These are phyloP conservation scores for Nemania abortiva DNA, from an alignment of 2,329 filamentous ascomycete genomes.

Conservation along the genomic window DNA sequence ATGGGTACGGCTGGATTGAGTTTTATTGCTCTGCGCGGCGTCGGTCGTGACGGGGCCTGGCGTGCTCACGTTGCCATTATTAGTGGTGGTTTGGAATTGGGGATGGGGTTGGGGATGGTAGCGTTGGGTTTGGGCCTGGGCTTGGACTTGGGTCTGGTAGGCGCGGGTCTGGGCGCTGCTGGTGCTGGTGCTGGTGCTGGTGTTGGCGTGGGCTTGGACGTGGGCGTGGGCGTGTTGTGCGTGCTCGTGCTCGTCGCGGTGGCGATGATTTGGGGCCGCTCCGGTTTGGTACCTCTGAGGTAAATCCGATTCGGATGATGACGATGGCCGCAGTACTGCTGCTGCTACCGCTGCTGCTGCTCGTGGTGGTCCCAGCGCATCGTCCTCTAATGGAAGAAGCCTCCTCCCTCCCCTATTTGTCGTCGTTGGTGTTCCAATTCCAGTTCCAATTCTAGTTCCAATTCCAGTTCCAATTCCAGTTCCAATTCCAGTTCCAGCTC, in stretches of 20 bases:
- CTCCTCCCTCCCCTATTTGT: slow-evolving; percentile 31
- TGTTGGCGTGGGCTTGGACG: neutral
- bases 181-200: neutral
- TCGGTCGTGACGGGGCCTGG: slow-evolving; percentile 24
- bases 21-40: slow-evolving; percentile 13
- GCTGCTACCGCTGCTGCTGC: neutral
- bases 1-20: slow-evolving; percentile 22
- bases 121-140: neutral
- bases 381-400: slow-evolving; percentile 35
- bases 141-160: neutral
- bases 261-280: slow-evolving; percentile 14
- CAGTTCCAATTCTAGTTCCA: too few relatives aligned
- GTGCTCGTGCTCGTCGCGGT: neutral
- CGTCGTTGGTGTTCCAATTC: neutral
- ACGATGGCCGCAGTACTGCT: neutral
- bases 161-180: neutral
- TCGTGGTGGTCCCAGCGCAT: slow-evolving; percentile 48
- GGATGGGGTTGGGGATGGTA: slow-evolving; percentile 18
- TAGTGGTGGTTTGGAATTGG: slow-evolving; percentile 7
- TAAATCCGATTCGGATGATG: slow-evolving; percentile 27
- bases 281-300: neutral
- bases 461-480: slow-evolving; percentile 16
- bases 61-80: slow-evolving; percentile 17
- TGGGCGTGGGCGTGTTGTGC: neutral
- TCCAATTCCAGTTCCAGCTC: neutral